These are phyloP conservation scores for Venturia oleaginea DNA, from an alignment of 2,329 filamentous ascomycete genomes.

Conservation along the genomic window DNA sequence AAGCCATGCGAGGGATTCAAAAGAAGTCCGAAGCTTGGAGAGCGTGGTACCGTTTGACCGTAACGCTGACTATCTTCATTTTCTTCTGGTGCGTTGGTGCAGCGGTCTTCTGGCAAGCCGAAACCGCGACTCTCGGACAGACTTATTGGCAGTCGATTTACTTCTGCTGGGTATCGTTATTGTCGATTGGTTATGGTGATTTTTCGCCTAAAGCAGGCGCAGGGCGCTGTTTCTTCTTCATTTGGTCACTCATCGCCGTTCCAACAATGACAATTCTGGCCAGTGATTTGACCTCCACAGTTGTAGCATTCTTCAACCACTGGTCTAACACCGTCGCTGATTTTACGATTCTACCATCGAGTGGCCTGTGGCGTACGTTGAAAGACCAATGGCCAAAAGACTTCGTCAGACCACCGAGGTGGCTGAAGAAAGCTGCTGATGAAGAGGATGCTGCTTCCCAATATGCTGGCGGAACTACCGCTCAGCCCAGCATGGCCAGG, in stretches of 20 bases:
- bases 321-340: conserved; percentile 10
- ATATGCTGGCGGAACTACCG: conserved; percentile 7
- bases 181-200: conserved; percentile 14
- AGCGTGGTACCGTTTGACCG: conserved; percentile 1
- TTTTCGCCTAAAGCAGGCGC: conserved; percentile 8
- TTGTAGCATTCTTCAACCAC: conserved; percentile 11
- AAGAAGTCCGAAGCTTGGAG: conserved; percentile 8
- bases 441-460: conserved; percentile 13
- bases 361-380: conserved; percentile 6
- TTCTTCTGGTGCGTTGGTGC: conserved; percentile 13
- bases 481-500: not conserved
- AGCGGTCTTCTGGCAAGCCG: conserved; percentile 10
- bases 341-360: conserved; percentile 11
- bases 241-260: conserved; percentile 13
- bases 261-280: conserved; percentile 12
- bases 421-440: conserved; percentile 12
- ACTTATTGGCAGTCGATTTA: conserved; percentile 13
- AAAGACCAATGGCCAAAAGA: conserved; percentile 2
- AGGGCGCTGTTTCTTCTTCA: conserved; percentile 13
- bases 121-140: not conserved
- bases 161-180: conserved; percentile 13
- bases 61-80: conserved; percentile 8
- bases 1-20: conserved; percentile 20
- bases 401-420: not conserved
- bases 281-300: conserved; percentile 4